These are phyloP conservation scores for Irpex sp. DNA, from an alignment of 1,284 basidiomycete genomes.

Conservation along the genomic window DNA sequence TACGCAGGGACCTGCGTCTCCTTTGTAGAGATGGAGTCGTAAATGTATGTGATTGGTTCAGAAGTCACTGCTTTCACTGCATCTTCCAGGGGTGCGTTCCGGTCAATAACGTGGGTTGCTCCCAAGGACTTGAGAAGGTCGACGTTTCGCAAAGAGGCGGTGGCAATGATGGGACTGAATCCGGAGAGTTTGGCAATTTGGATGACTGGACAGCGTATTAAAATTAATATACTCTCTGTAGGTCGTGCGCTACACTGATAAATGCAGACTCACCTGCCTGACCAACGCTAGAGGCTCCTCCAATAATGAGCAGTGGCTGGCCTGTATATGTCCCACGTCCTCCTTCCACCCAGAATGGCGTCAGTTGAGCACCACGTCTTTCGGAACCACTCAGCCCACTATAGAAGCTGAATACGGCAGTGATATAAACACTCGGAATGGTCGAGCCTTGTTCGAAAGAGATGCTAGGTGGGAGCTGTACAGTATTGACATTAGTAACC, in stretches of 20 bases:
- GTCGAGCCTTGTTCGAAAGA: conserved; percentile 34
- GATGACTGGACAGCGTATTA: conserved; percentile 23
- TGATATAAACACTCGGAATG: conserved; percentile 35
- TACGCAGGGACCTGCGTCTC: conserved; percentile 13
- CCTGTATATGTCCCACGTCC: conserved; percentile 33
- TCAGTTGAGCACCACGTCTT: conserved; percentile 26
- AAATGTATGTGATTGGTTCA: conserved; percentile 9
- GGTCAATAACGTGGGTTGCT: conserved; percentile 41
- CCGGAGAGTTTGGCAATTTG: conserved; percentile 47
- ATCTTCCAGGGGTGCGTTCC: background rate
- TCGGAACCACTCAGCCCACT: conserved; percentile 13
- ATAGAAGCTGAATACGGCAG: conserved; percentile 38
- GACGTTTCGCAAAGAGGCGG: conserved; percentile 40
- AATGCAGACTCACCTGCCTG: background rate
- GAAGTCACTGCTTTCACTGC: conserved; percentile 7
- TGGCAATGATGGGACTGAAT: conserved; percentile 46
- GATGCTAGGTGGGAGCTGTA: conserved; percentile 24
- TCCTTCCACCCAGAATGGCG: conserved; percentile 24
- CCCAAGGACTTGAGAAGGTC: conserved; percentile 43
- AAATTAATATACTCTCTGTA: background rate
- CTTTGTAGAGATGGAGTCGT: conserved; percentile 5
- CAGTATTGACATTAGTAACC: background rate
- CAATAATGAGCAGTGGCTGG: conserved; percentile 39
- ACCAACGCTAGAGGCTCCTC: conserved; percentile 34
- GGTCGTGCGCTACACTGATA: background rate